These are phyloP conservation scores for Funneliformis mosseae DNA, from an alignment of 192 early-diverging fungal species.

Conservation along the genomic window DNA sequence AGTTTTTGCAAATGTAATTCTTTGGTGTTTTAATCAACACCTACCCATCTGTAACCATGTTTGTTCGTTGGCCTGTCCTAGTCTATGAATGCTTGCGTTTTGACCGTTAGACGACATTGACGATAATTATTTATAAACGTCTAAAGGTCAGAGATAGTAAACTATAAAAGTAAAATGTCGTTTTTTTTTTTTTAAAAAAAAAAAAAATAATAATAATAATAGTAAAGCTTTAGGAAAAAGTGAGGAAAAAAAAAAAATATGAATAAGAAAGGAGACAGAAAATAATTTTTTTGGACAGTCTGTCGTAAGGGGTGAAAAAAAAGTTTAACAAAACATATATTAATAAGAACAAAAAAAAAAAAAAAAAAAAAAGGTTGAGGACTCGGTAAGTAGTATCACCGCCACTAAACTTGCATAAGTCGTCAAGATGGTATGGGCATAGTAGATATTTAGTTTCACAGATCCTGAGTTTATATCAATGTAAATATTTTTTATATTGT, in stretches of 20 bases:
- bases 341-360: neutral
- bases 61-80: constrained; percentile 59
- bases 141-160: neutral
- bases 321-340: constrained; percentile 21
- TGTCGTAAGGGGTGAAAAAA: neutral
- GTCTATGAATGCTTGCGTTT: constrained; percentile 44
- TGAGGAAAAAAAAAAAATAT: neutral
- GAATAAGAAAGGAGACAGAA: neutral
- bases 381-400: constrained; percentile 24
- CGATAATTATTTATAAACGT: neutral
- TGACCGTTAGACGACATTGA: constrained; percentile 29
- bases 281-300: neutral
- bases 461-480: neutral
- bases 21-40: neutral
- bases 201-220: too few relatives aligned
- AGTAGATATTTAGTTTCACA: constrained; percentile 14
- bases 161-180: too few relatives aligned
- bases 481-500: constrained; percentile 3
- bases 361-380: constrained; percentile 17
- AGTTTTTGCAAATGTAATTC: neutral
- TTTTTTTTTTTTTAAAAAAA: neutral
- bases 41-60: constrained; percentile 65
- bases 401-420: constrained; percentile 27
- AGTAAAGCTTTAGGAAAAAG: neutral
- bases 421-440: constrained; percentile 25